These are phyloP conservation scores for Phytopythium sindhum DNA, from an alignment of 352 stramenopile genomes.

Conservation along the genomic window DNA sequence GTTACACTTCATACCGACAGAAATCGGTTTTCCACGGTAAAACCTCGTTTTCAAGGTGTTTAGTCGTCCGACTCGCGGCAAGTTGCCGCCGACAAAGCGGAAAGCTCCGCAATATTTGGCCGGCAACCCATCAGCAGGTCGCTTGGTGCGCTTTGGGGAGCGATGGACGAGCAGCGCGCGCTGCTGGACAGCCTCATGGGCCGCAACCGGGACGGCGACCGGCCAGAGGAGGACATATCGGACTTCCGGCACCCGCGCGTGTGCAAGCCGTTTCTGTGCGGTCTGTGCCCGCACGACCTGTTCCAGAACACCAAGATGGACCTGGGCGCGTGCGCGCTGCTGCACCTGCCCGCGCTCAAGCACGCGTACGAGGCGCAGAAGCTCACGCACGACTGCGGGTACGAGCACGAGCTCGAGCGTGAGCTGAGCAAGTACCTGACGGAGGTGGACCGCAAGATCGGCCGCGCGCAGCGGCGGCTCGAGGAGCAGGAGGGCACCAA, in stretches of 20 bases:
- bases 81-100: background rate
- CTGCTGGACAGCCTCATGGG: conserved; percentile 90
- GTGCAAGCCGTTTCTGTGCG: conserved; percentile 81
- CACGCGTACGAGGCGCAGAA: conserved; percentile 48
- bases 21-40: too few relatives aligned
- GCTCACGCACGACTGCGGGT: conserved; percentile 42
- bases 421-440: conserved; percentile 58
- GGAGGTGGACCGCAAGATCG: conserved; percentile 86
- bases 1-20: too few relatives aligned
- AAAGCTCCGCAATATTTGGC: too few relatives aligned
- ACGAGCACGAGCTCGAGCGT: conserved; percentile 63
- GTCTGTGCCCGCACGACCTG: conserved; percentile 82
- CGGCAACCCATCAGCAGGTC: background rate
- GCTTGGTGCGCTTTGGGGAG: background rate
- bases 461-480: conserved; percentile 60
- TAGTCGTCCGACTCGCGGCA: background rate
- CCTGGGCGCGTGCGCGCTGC: conserved; percentile 55
- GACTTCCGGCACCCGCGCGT: conserved; percentile 73
- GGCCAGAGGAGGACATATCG: conserved; percentile 66
- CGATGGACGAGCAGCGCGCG: conserved; percentile 82
- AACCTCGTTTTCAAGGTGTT: too few relatives aligned
- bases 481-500: conserved; percentile 52
- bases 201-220: conserved; percentile 88
- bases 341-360: conserved; percentile 75
- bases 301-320: conserved; percentile 91